Evolutionary conservation across 208 protist species (phyloP).

Genomic region (Leishmania turanica): DNA sequence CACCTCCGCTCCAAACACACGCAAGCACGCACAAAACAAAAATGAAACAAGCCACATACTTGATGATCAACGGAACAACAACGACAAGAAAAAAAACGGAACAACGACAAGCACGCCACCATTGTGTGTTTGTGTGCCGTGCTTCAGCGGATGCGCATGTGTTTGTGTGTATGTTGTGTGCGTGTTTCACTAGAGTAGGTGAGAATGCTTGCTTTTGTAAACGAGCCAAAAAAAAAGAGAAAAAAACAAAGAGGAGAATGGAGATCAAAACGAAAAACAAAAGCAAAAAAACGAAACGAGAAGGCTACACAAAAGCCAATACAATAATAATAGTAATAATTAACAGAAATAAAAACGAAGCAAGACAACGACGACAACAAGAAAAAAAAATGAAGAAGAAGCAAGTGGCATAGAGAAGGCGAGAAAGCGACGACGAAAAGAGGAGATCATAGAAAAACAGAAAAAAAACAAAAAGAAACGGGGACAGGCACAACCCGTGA

Average conservation of each 20-base stretch:
- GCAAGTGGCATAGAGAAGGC: neutral
- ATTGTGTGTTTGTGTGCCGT: neutral
- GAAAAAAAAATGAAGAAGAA: too few relatives aligned
- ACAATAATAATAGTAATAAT: too few relatives aligned
- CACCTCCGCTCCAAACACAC: neutral
- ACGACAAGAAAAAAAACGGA: neutral
- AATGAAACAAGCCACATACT: neutral
- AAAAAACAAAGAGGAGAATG: constrained; percentile 6
- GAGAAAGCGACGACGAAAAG: neutral
- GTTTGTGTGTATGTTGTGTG: neutral
- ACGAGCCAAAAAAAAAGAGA: neutral
- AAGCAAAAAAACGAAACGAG: neutral
- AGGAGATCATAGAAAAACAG: constrained; percentile 14
- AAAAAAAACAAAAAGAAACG: neutral
- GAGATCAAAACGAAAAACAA: neutral
- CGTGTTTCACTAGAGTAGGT: neutral
- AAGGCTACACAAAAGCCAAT: neutral
- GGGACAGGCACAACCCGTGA: neutral
- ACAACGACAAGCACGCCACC: neutral
- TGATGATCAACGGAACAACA: neutral
- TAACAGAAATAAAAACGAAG: too few relatives aligned
- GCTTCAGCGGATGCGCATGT: neutral
- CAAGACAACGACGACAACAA: too few relatives aligned
- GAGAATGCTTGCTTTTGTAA: neutral
- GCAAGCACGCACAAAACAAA: neutral